Evolutionary conservation across 2,329 filamentous ascomycete genomes (phyloP).

Genomic region (Aspergillus brasiliensis): DNA sequence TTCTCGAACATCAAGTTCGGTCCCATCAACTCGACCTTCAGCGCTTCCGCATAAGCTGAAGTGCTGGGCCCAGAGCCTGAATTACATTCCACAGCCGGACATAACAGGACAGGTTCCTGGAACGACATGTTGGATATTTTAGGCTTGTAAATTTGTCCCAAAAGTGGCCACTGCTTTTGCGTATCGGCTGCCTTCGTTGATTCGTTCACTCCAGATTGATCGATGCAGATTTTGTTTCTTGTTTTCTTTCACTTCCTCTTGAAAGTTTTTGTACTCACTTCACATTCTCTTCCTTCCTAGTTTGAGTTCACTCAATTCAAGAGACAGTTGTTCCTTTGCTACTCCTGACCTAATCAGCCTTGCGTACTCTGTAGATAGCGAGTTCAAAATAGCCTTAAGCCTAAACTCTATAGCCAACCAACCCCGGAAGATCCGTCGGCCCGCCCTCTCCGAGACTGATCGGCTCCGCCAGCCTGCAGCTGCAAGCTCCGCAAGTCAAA

Average conservation of each 20-base stretch:
- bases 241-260: background rate
- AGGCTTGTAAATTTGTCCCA: slow-evolving; percentile 8
- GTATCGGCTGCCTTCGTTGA: background rate
- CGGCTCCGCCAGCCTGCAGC: background rate
- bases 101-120: slow-evolving; percentile 1
- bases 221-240: background rate
- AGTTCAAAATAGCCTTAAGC: background rate
- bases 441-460: slow-evolving; percentile 18
- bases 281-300: background rate
- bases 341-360: background rate
- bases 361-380: background rate
- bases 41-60: slow-evolving; percentile 8
- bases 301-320: background rate
- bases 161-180: slow-evolving; percentile 4
- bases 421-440: slow-evolving; percentile 27
- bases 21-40: slow-evolving; percentile 57
- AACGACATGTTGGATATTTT: background rate
- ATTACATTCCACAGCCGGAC: background rate
- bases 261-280: background rate
- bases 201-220: background rate
- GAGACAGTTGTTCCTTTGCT: background rate
- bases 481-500: slow-evolving; percentile 8
- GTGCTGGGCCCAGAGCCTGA: background rate
- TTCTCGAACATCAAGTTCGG: slow-evolving; percentile 64
- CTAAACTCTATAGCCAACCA: too few species aligned